phyloP scores from a whole-genome alignment of 306 rosid species.

The Begonia masoniana region DNA sequence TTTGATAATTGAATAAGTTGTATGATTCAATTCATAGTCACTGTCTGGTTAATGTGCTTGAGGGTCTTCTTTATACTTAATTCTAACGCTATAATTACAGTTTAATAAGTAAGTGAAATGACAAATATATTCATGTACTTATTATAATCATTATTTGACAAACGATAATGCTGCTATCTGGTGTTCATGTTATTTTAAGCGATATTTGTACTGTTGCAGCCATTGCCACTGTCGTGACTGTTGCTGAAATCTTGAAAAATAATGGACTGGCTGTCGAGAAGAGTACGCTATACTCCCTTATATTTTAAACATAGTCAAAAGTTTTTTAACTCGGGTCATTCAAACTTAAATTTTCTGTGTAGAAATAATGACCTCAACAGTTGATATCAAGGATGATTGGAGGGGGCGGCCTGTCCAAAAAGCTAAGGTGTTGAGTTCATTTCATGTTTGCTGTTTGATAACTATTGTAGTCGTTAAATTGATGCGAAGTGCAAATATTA shows the following conservation, averaged over 20 bases:
- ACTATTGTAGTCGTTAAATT: not conserved
- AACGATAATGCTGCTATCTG: too few relatives aligned
- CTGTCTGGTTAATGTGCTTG: too few relatives aligned
- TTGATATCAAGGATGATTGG: constrained; percentile 55
- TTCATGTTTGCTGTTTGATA: constrained; percentile 1
- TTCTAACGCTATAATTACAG: too few relatives aligned
- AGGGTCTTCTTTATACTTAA: too few relatives aligned
- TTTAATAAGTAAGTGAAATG: too few relatives aligned
- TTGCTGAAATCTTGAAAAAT: constrained; percentile 53
- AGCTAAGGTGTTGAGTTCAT: constrained; percentile 20
- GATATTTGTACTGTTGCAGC: constrained; percentile 17
- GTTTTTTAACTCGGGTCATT: not conserved
- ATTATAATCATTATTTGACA: too few relatives aligned
- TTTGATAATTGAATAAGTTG: too few relatives aligned
- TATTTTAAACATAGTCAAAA: not conserved
- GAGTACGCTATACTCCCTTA: constrained; percentile 23
- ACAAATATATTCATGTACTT: too few relatives aligned
- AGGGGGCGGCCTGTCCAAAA: constrained; percentile 46
- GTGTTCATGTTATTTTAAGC: too few relatives aligned
- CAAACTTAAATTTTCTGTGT: constrained; percentile 4
- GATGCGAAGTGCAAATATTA: too few relatives aligned
- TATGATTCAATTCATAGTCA: too few relatives aligned
- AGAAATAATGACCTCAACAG: constrained; percentile 51
- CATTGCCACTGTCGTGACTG: constrained; percentile 50
- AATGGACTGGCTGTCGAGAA: constrained; percentile 52